These are phyloP conservation scores for Podaxis pistillaris DNA, from an alignment of 768 basidiomycete genomes.

Conservation along the genomic window DNA sequence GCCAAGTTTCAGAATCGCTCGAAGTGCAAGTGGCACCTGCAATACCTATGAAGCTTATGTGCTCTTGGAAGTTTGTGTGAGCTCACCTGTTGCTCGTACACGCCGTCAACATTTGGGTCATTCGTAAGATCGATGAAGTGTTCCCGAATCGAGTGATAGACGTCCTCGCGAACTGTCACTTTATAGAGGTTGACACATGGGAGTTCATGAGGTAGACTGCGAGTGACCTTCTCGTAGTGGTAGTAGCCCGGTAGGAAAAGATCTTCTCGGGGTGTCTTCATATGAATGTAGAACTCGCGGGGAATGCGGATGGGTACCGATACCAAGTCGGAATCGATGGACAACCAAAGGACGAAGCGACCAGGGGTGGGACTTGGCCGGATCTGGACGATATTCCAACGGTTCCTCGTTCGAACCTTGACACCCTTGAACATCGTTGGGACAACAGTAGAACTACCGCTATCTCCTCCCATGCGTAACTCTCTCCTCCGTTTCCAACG, in stretches of 20 bases:
- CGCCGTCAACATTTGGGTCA: slow-evolving; percentile 91
- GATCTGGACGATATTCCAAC: slow-evolving; percentile 95
- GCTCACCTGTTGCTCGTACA: slow-evolving; percentile 87
- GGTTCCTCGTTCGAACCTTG: slow-evolving; percentile 55
- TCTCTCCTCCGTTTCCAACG: slow-evolving; percentile 70
- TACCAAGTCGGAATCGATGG: slow-evolving; percentile 76
- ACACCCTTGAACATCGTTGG: slow-evolving; percentile 76
- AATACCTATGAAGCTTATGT: not conserved
- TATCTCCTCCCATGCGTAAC: slow-evolving; percentile 40
- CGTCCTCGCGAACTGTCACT: slow-evolving; percentile 77
- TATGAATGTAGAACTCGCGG: slow-evolving; percentile 91
- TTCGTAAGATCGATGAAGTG: slow-evolving; percentile 93
- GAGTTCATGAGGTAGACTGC: slow-evolving; percentile 77
- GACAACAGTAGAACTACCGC: slow-evolving; percentile 38
- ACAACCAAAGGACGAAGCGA: slow-evolving; percentile 86
- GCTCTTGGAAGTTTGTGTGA: not conserved
- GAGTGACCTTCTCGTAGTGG: slow-evolving; percentile 65
- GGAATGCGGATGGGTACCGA: slow-evolving; percentile 82
- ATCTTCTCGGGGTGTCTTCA: slow-evolving; percentile 66
- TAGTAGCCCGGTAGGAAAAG: slow-evolving; percentile 73
- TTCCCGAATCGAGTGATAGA: slow-evolving; percentile 81
- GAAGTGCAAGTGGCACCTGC: slow-evolving; percentile 75
- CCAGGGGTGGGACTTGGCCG: slow-evolving; percentile 74
- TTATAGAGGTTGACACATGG: slow-evolving; percentile 81
- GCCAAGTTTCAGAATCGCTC: slow-evolving; percentile 81